Evolutionary conservation across 164 flowering plant species (phyloP).

Genomic region (Nelumbo lutea): DNA sequence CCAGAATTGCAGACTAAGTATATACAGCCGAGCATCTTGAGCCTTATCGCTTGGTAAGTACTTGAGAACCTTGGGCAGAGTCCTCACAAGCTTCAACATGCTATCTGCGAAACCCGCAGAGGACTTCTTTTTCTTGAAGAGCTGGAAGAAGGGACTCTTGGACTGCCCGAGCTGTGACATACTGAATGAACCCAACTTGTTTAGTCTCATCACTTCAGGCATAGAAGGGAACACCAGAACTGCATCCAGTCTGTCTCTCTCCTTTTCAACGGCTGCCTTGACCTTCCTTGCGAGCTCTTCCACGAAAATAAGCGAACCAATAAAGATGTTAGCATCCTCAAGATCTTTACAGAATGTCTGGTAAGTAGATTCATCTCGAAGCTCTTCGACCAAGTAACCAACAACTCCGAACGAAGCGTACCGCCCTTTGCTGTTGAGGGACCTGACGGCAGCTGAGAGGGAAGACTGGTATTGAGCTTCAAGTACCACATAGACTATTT

Average conservation of each 20-base stretch:
- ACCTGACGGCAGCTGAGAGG: slow-evolving; percentile 70
- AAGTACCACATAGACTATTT: slow-evolving; percentile 88
- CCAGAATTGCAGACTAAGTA: slow-evolving; percentile 95
- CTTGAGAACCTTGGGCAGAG: slow-evolving; percentile 95
- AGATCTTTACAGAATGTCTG: slow-evolving; percentile 73
- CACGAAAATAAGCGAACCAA: slow-evolving; percentile 93
- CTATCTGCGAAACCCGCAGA: slow-evolving; percentile 90
- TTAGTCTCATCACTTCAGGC: slow-evolving; percentile 99
- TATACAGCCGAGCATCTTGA: slow-evolving; percentile 92
- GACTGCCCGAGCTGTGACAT: slow-evolving; percentile 98
- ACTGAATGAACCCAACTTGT: slow-evolving; percentile 91
- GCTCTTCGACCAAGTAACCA: slow-evolving; percentile 97
- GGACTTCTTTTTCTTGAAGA: slow-evolving; percentile 84
- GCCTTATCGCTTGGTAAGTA: slow-evolving; percentile 98
- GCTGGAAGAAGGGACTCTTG: slow-evolving; percentile 91
- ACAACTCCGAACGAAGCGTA: slow-evolving; percentile 76
- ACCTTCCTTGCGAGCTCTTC: slow-evolving; percentile 94
- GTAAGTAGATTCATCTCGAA: slow-evolving; percentile 60
- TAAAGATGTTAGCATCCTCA: slow-evolving; percentile 88
- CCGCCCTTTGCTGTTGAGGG: slow-evolving; percentile 41
- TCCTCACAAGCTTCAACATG: slow-evolving; percentile 96
- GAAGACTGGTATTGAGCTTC: slow-evolving; percentile 98
- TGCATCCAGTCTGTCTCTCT: slow-evolving; percentile 91
- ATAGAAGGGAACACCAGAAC: slow-evolving; percentile 97
- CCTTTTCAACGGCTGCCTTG: slow-evolving; percentile 86